These are phyloP conservation scores for Botrytis aclada DNA, from an alignment of 2,329 filamentous ascomycete species.

Conservation along the genomic window DNA sequence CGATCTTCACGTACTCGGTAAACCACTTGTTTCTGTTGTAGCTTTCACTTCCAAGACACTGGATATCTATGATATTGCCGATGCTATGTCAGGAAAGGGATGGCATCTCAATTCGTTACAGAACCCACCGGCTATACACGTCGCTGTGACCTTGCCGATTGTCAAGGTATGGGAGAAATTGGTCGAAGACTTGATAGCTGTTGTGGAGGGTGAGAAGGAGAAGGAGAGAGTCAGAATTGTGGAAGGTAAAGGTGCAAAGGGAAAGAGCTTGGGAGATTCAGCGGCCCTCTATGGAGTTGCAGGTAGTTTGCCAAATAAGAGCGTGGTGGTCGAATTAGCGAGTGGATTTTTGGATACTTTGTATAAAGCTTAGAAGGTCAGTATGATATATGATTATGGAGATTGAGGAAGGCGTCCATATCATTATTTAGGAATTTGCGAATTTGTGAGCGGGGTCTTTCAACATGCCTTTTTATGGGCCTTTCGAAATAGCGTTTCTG, in stretches of 20 bases:
- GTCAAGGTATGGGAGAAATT: conserved; percentile 77
- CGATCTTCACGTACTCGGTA: conserved; percentile 77
- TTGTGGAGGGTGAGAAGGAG: conserved; percentile 71
- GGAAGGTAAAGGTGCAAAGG: conserved; percentile 64
- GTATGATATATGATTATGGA: background rate
- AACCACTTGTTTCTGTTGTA: conserved; percentile 84
- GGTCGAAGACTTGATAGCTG: conserved; percentile 66
- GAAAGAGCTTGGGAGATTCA: conserved; percentile 71
- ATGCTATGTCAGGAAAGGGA: conserved; percentile 77
- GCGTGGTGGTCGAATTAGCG: conserved; percentile 85
- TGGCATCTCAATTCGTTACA: conserved; percentile 98
- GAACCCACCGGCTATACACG: conserved; percentile 85
- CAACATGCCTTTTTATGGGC: background rate
- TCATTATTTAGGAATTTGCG: background rate
- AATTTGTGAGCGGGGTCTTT: background rate
- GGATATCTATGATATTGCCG: conserved; percentile 91
- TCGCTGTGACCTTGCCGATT: conserved; percentile 88
- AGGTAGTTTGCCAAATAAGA: conserved; percentile 92
- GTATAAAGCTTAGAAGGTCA: conserved; percentile 68
- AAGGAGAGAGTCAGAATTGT: conserved; percentile 71
- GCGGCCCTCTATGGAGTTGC: conserved; percentile 93
- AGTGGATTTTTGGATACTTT: conserved; percentile 88
- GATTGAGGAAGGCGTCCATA: background rate
- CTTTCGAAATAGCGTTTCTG: background rate
- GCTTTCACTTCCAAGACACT: conserved; percentile 82